phyloP scores from a whole-genome alignment of 331 rosid species.

The Dryas integrifolia region DNA sequence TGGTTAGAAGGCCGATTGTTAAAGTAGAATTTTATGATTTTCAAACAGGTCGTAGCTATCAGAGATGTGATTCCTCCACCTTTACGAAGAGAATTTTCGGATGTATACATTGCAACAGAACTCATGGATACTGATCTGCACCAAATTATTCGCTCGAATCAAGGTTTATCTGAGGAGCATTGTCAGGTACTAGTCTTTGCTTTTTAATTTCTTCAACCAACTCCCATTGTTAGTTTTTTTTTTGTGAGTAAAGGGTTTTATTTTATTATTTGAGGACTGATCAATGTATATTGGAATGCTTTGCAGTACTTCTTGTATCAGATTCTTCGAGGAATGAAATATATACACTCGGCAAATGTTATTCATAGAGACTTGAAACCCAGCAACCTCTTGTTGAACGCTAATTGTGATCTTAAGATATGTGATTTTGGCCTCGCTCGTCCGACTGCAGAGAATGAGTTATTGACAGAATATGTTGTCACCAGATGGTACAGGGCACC shows the following conservation, averaged over 20 bases:
- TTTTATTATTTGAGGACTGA: conserved; percentile 1
- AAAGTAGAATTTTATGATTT: conserved; percentile 29
- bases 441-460: conserved; percentile 73
- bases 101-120: conserved; percentile 73
- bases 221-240: neutral
- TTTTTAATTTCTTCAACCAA: neutral
- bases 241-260: neutral
- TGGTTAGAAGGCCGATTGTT: neutral
- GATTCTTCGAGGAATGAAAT: conserved; percentile 88
- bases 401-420: conserved; percentile 93
- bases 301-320: conserved; percentile 97
- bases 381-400: conserved; percentile 78
- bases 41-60: conserved; percentile 61
- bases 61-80: conserved; percentile 96
- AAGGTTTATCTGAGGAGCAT: conserved; percentile 85
- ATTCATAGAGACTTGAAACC: conserved; percentile 95
- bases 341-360: conserved; percentile 88
- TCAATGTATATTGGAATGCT: conserved; percentile 28
- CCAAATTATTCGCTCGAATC: conserved; percentile 91
- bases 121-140: conserved; percentile 99
- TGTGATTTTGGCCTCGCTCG: conserved; percentile 96
- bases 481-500: conserved; percentile 99
- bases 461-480: conserved; percentile 93
- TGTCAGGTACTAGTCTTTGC: conserved; percentile 56
- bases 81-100: conserved; percentile 74